Evolutionary conservation across 768 basidiomycete genomes (phyloP).

Genomic region (Symmetrospora coprosmae): DNA sequence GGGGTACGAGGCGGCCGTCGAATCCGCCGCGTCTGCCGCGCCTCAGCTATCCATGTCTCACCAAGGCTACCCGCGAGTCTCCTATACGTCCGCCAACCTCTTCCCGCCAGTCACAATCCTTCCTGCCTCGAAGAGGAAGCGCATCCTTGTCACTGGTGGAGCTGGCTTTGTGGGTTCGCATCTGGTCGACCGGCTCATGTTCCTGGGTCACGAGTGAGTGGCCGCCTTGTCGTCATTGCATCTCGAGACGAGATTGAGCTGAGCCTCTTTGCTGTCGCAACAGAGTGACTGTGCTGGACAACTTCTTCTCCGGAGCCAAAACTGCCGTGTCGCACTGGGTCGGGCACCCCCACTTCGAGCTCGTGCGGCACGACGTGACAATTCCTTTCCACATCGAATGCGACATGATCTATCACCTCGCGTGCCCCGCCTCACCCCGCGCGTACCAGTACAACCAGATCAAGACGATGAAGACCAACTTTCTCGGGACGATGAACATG

Average conservation of each 20-base stretch:
- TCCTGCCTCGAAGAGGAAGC: slow-evolving; percentile 60
- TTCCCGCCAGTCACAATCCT: slow-evolving; percentile 88
- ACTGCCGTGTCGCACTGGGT: slow-evolving; percentile 93
- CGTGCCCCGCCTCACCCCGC: slow-evolving; percentile 55
- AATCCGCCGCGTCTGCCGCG: too few species aligned
- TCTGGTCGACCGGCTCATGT: slow-evolving; percentile 88
- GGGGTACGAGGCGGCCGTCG: too few species aligned
- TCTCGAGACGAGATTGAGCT: not conserved
- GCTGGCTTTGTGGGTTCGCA: slow-evolving; percentile 99
- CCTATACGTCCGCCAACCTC: slow-evolving; percentile 77
- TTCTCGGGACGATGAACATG: slow-evolving; percentile 98
- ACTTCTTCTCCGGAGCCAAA: slow-evolving; percentile 92
- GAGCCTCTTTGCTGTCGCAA: not conserved
- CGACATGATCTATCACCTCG: slow-evolving; percentile 97
- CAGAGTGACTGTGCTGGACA: slow-evolving; percentile 26
- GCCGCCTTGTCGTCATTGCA: not conserved
- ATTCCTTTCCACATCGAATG: slow-evolving; percentile 98
- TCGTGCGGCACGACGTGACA: slow-evolving; percentile 93
- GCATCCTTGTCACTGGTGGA: slow-evolving; percentile 86
- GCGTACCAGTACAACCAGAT: slow-evolving; percentile 89
- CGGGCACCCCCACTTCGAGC: slow-evolving; percentile 96
- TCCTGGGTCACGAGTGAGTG: slow-evolving; percentile 60
- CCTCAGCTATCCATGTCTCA: too few species aligned
- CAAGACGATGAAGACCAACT: slow-evolving; percentile 96
- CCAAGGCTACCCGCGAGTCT: too few species aligned